These are phyloP conservation scores for Aciculosporium take DNA, from an alignment of 2,329 filamentous ascomycete species.

Conservation along the genomic window DNA sequence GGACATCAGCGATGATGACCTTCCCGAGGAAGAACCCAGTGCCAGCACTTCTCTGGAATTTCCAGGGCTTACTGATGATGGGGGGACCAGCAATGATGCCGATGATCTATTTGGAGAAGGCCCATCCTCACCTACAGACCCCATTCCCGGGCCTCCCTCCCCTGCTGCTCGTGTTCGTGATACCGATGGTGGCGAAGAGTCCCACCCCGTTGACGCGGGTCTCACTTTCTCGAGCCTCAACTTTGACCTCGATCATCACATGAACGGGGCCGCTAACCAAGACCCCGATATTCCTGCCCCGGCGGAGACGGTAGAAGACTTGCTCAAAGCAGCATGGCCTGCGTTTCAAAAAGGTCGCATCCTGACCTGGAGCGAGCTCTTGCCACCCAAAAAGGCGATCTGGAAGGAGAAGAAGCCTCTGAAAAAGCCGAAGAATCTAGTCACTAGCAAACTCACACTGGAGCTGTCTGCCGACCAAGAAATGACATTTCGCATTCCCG, in stretches of 20 bases:
- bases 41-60: slow-evolving; percentile 29
- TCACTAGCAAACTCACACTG: slow-evolving; percentile 76
- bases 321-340: slow-evolving; percentile 69
- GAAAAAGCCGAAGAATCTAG: slow-evolving; percentile 67
- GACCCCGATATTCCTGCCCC: slow-evolving; percentile 52
- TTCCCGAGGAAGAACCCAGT: slow-evolving; percentile 59
- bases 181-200: slow-evolving; percentile 21
- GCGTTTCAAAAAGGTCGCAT: slow-evolving; percentile 61
- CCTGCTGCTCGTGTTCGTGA: slow-evolving; percentile 29
- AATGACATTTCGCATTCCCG: slow-evolving; percentile 65
- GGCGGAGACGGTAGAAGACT: slow-evolving; percentile 58
- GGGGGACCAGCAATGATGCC: slow-evolving; percentile 42
- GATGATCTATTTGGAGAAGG: slow-evolving; percentile 59
- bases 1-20: slow-evolving; percentile 82
- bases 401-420: slow-evolving; percentile 65
- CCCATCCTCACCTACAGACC: slow-evolving; percentile 33
- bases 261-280: slow-evolving; percentile 36
- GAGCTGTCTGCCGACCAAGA: slow-evolving; percentile 80
- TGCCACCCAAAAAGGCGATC: slow-evolving; percentile 65
- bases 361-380: slow-evolving; percentile 66
- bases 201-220: slow-evolving; percentile 17
- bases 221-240: slow-evolving; percentile 29
- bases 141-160: slow-evolving; percentile 27
- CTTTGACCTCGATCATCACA: slow-evolving; percentile 31
- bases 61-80: slow-evolving; percentile 45